Percentiles rank a stretch among this genome's conserved stretches.
Evolutionary conservation across 345 rosid species (phyloP).

Genomic region (Eucalyptus tenuipes): DNA sequence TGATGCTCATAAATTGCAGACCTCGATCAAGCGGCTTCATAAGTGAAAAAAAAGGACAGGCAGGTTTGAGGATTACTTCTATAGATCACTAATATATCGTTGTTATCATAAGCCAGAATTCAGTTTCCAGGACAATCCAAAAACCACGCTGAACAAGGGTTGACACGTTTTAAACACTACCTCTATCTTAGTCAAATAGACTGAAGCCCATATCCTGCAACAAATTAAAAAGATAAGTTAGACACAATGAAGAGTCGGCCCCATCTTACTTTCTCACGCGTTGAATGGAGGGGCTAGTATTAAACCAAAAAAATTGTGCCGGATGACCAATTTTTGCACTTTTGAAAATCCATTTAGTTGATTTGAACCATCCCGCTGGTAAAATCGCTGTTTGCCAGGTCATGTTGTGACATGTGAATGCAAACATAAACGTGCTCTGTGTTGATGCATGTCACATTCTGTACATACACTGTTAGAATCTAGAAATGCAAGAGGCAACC

Average conservation of each 20-base stretch:
- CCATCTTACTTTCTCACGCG: background rate
- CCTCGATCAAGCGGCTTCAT: background rate
- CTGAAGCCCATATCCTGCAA: conserved; percentile 62
- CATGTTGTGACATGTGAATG: background rate
- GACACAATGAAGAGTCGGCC: background rate
- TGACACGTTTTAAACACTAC: background rate
- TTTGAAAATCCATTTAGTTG: background rate
- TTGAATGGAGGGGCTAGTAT: background rate
- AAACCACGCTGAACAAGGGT: background rate
- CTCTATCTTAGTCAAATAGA: conserved; percentile 32
- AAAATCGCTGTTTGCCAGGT: background rate
- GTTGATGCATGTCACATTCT: background rate
- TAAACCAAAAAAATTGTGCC: background rate
- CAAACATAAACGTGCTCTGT: background rate
- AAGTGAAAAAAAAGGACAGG: background rate
- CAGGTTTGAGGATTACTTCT: background rate
- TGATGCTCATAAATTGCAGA: background rate
- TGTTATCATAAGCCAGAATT: background rate
- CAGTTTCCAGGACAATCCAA: background rate
- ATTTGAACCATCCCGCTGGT: background rate
- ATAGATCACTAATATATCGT: background rate
- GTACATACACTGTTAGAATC: background rate
- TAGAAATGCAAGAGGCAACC: background rate
- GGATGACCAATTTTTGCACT: background rate
- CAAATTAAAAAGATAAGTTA: background rate